These are phyloP conservation scores for Lactarius pseudohatsudake DNA, from an alignment of 768 basidiomycete species.

Conservation along the genomic window DNA sequence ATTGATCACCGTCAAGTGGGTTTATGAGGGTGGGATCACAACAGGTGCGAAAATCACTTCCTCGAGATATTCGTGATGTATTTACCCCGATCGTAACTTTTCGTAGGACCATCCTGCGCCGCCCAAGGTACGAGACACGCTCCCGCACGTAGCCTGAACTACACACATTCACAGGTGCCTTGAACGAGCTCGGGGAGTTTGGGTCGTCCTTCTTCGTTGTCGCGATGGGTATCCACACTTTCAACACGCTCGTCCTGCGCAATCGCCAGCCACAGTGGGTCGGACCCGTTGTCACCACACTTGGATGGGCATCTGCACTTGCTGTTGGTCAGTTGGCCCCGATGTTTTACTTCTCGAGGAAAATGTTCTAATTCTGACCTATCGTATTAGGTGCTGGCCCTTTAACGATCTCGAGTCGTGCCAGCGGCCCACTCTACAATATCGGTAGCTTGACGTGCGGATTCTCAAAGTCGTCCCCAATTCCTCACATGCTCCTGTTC, in stretches of 20 bases:
- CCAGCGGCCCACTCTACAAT: slow-evolving; percentile 51
- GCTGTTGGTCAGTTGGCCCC: slow-evolving; percentile 46
- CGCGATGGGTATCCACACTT: slow-evolving; percentile 64
- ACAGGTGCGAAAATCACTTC: slow-evolving; percentile 42
- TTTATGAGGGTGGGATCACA: slow-evolving; percentile 43
- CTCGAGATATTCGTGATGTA: slow-evolving; percentile 29
- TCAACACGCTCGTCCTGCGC: slow-evolving; percentile 62
- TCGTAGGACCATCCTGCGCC: slow-evolving; percentile 41
- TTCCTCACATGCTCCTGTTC: slow-evolving; percentile 51
- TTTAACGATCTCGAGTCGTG: slow-evolving; percentile 37
- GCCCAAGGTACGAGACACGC: slow-evolving; percentile 51
- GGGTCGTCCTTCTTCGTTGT: slow-evolving; percentile 63
- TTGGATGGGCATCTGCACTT: slow-evolving; percentile 57
- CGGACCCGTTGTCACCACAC: slow-evolving; percentile 41
- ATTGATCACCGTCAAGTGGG: slow-evolving; percentile 54
- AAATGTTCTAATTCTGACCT: slow-evolving; percentile 7
- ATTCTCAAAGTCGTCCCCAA: slow-evolving; percentile 44
- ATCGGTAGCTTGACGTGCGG: slow-evolving; percentile 53
- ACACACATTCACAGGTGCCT: slow-evolving; percentile 41
- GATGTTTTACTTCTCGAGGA: not conserved
- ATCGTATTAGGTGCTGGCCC: slow-evolving; percentile 28
- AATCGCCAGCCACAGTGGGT: slow-evolving; percentile 51
- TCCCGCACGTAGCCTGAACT: slow-evolving; percentile 12
- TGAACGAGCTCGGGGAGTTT: slow-evolving; percentile 64
- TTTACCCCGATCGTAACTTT: not conserved